phyloP scores from a whole-genome alignment of 2,329 filamentous ascomycete genomes.

The Colletotrichum tanaceti region DNA sequence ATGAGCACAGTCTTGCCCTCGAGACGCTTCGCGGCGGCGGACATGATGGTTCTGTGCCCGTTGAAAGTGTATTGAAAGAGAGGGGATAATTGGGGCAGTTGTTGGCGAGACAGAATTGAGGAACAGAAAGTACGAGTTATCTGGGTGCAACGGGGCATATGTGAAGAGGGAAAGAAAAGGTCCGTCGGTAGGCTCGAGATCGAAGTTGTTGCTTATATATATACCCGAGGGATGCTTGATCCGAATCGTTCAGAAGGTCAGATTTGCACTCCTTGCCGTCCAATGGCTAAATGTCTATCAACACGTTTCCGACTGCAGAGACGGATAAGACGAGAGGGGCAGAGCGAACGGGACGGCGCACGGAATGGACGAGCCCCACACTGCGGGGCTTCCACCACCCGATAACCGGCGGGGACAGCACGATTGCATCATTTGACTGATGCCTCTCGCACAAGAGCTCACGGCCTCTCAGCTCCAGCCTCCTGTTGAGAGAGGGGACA shows the following conservation, averaged over 20 bases:
- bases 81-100: constrained; percentile 19
- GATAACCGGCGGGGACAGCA: constrained; percentile 34
- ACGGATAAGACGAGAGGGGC: constrained; percentile 38
- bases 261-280: not conserved
- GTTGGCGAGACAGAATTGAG: constrained; percentile 2
- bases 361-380: constrained; percentile 35
- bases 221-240: constrained; percentile 9
- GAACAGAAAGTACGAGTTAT: constrained; percentile 21
- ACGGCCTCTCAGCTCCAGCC: not conserved
- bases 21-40: constrained; percentile 81
- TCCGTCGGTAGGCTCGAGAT: not conserved
- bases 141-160: constrained; percentile 18
- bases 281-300: constrained; percentile 24
- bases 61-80: not conserved
- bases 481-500: not conserved
- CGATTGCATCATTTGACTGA: constrained; percentile 33
- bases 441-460: not conserved
- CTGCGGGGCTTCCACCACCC: constrained; percentile 35
- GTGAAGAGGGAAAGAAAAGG: constrained; percentile 1
- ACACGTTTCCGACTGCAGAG: constrained; percentile 32
- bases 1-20: constrained; percentile 92
- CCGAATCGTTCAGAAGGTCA: constrained; percentile 3
- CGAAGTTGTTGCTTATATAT: constrained; percentile 11
- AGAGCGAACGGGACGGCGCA: constrained; percentile 27
- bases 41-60: constrained; percentile 55